Conservation (phyloP, 495 filamentous ascomycete species). For the Pyrenopolyporus hunteri region DNA sequence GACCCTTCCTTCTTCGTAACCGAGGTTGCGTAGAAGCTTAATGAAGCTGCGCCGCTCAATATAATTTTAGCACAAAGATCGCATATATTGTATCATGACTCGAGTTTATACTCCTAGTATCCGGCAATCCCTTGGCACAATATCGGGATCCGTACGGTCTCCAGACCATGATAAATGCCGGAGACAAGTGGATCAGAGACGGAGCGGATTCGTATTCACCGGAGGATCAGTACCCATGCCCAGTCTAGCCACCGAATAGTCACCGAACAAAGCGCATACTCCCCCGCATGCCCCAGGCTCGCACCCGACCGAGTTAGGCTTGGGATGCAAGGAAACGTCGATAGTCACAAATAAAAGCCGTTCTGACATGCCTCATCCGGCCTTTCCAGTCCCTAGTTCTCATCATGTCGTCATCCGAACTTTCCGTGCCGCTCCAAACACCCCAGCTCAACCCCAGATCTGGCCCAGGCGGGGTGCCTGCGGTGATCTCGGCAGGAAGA, state of each 20-base stretch:
- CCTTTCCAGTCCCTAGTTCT: conserved; percentile 1
- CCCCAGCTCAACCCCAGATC: background rate
- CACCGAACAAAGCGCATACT: conserved; percentile 7
- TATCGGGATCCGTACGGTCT: background rate
- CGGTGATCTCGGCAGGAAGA: conserved; percentile 30
- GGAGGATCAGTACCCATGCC: conserved; percentile 5
- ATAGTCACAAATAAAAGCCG: background rate
- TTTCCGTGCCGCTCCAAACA: conserved; percentile 14
- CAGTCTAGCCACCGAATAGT: conserved; percentile 5
- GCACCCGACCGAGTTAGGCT: background rate
- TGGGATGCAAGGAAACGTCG: conserved; percentile 10
- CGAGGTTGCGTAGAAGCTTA: conserved; percentile 1
- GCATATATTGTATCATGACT: too few relatives aligned
- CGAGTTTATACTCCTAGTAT: too few relatives aligned
- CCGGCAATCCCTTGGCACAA: too few relatives aligned
- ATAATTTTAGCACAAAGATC: background rate
- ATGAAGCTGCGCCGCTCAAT: background rate
- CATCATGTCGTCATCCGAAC: conserved; percentile 17
- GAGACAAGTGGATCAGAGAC: conserved; percentile 20
- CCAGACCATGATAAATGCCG: conserved; percentile 11
- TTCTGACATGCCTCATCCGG: conserved; percentile 6
- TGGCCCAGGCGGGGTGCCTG: conserved; percentile 19
- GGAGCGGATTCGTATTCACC: conserved; percentile 6
- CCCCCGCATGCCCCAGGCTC: conserved; percentile 5
- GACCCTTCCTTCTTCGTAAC: background rate